phyloP scores from a whole-genome alignment of 73 alveolate genomes.

The Breviolum minutum region DNA sequence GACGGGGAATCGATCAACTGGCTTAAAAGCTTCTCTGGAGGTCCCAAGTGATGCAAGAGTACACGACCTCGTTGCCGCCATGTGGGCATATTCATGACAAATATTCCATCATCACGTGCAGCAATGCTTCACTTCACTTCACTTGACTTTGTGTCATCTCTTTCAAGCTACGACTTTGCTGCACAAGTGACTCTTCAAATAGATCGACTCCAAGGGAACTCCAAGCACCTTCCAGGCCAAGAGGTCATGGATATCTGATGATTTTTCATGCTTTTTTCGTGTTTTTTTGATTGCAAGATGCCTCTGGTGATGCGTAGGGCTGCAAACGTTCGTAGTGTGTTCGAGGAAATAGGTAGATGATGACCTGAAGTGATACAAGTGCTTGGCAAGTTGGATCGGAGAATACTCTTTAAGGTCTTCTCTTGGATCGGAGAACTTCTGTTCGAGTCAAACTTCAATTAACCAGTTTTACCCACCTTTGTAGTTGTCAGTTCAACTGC shows the following conservation, averaged over 20 bases:
- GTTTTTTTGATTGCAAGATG: not conserved
- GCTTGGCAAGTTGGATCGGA: not conserved
- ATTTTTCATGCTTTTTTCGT: not conserved
- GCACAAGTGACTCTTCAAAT: conserved; percentile 36
- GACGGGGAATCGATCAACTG: conserved; percentile 93
- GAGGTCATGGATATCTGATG: not conserved
- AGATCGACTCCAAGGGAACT: conserved; percentile 90
- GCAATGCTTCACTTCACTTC: not conserved
- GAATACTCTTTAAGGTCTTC: too few species aligned
- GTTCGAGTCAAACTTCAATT: too few species aligned
- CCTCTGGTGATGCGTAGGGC: conserved; percentile 93
- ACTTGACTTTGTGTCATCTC: not conserved
- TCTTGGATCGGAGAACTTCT: not conserved
- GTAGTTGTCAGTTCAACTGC: too few species aligned
- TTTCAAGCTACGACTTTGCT: not conserved
- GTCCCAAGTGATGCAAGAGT: conserved; percentile 70
- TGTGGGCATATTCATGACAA: not conserved
- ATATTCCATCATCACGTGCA: not conserved
- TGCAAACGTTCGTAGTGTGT: conserved; percentile 86
- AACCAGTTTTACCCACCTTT: too few species aligned
- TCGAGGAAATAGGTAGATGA: conserved; percentile 82
- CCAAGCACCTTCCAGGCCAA: conserved; percentile 55
- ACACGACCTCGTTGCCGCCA: conserved; percentile 17
- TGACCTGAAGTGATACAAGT: conserved; percentile 18
- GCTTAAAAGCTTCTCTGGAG: conserved; percentile 67